These are phyloP conservation scores for Immersiella caudata DNA, from an alignment of 495 filamentous ascomycete genomes.

Conservation along the genomic window DNA sequence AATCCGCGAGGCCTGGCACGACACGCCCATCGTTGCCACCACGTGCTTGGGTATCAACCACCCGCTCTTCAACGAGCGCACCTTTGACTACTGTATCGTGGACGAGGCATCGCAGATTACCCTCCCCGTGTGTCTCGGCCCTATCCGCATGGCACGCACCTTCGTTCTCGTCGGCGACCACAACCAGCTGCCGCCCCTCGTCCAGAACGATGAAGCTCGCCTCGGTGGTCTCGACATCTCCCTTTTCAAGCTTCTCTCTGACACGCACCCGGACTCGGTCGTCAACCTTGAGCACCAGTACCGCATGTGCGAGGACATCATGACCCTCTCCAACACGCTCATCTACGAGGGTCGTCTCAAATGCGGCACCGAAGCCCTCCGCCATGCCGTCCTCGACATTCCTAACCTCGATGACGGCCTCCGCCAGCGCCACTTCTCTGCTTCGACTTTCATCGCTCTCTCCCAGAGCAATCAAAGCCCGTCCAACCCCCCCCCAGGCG, in stretches of 20 bases:
- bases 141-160: constrained; percentile 88
- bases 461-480: constrained; percentile 21
- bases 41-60: constrained; percentile 93
- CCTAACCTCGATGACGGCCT: constrained; percentile 56
- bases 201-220: constrained; percentile 86
- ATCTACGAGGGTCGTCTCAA: constrained; percentile 90
- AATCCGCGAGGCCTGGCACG: constrained; percentile 77
- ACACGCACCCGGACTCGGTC: constrained; percentile 81
- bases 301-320: constrained; percentile 96
- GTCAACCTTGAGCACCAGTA: constrained; percentile 94
- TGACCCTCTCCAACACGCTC: constrained; percentile 88
- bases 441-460: constrained; percentile 38
- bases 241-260: constrained; percentile 89
- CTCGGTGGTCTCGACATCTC: constrained; percentile 88
- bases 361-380: constrained; percentile 79
- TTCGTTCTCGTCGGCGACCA: constrained; percentile 97
- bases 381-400: constrained; percentile 62
- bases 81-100: constrained; percentile 97
- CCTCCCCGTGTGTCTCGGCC: constrained; percentile 87
- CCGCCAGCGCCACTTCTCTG: constrained; percentile 56
- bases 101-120: constrained; percentile 98
- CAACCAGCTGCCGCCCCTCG: constrained; percentile 90
- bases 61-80: constrained; percentile 80
- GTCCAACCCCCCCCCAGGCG: background rate
- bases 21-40: constrained; percentile 85